Percentiles rank a stretch among this genome's conserved stretches.
Conservation (phyloP, 805 yeast genomes). For the Saccharomycopsis microspora region DNA sequence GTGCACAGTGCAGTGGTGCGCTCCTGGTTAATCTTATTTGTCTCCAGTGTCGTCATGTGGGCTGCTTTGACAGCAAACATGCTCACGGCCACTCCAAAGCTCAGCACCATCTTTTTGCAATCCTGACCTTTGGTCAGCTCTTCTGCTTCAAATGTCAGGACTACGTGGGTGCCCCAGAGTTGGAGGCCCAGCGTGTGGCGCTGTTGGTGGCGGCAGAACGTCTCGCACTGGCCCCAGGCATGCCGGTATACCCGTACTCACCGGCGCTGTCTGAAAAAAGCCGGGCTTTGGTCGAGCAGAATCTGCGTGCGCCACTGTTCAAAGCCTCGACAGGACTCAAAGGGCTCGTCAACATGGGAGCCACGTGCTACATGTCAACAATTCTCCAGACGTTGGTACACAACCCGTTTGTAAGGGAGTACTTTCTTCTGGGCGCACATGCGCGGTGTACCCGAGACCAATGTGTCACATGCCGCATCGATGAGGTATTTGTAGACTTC, state of each 20-base stretch:
- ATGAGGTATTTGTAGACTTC: conserved; percentile 63
- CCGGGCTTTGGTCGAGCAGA: conserved; percentile 20
- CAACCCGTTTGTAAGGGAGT: conserved; percentile 75
- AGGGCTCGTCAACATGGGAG: conserved; percentile 90
- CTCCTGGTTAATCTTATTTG: conserved; percentile 43
- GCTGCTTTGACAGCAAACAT: conserved; percentile 46
- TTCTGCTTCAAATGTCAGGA: conserved; percentile 74
- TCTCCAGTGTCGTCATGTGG: conserved; percentile 67
- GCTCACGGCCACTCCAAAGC: conserved; percentile 35
- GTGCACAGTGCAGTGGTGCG: conserved; percentile 36
- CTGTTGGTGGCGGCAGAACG: conserved; percentile 18
- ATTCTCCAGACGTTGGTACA: conserved; percentile 84
- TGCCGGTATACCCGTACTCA: conserved; percentile 22
- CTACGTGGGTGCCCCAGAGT: conserved; percentile 48
- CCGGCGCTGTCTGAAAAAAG: conserved; percentile 18
- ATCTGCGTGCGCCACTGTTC: conserved; percentile 32
- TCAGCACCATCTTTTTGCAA: conserved; percentile 46
- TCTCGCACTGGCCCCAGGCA: conserved; percentile 20
- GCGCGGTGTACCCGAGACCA: conserved; percentile 34
- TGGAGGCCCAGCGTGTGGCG: conserved; percentile 39
- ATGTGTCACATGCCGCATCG: conserved; percentile 82
- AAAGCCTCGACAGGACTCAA: conserved; percentile 67
- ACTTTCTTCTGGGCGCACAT: conserved; percentile 69
- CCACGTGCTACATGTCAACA: conserved; percentile 94
- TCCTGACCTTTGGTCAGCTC: conserved; percentile 53